These are phyloP conservation scores for Candida andamanensis DNA, from an alignment of 805 yeast genomes.

Conservation along the genomic window DNA sequence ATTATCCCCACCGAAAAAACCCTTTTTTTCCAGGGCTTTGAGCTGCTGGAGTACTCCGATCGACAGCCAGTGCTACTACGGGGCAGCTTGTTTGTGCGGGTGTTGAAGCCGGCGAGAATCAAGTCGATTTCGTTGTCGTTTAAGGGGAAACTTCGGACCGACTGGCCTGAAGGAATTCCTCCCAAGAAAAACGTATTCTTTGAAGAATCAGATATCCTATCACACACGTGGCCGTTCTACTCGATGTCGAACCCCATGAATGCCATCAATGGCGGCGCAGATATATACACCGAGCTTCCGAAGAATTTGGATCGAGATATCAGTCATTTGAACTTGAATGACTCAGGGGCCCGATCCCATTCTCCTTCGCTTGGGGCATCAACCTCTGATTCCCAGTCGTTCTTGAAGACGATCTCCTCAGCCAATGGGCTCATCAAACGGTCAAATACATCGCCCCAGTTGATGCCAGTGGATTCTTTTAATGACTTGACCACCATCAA, in stretches of 20 bases:
- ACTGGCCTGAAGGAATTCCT: constrained; percentile 98
- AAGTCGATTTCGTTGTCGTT: constrained; percentile 59
- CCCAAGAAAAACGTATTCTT: constrained; percentile 66
- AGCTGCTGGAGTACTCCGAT: constrained; percentile 53
- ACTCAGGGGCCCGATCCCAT: constrained; percentile 12
- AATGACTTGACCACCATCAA: constrained; percentile 15
- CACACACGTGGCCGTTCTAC: constrained; percentile 92
- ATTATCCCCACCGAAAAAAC: constrained; percentile 75
- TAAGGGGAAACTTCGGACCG: constrained; percentile 70
- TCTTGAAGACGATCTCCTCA: constrained; percentile 20
- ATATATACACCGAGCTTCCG: constrained; percentile 31
- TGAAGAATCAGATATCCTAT: constrained; percentile 62
- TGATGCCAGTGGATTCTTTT: constrained; percentile 17
- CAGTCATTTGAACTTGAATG: constrained; percentile 31
- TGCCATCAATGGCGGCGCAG: constrained; percentile 41
- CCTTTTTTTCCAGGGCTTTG: constrained; percentile 79
- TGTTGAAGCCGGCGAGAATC: constrained; percentile 67
- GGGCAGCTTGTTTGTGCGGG: constrained; percentile 69
- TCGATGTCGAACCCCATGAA: constrained; percentile 16
- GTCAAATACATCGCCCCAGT: constrained; percentile 26
- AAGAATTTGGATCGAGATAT: constrained; percentile 24
- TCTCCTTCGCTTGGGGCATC: constrained; percentile 6
- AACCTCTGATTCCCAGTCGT: constrained; percentile 1
- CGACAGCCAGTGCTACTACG: constrained; percentile 76
- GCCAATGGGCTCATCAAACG: constrained; percentile 23